Base-by-base conservation (phyloP, 129 eudicot species). In the Saposhnikovia divaricata region DNA sequence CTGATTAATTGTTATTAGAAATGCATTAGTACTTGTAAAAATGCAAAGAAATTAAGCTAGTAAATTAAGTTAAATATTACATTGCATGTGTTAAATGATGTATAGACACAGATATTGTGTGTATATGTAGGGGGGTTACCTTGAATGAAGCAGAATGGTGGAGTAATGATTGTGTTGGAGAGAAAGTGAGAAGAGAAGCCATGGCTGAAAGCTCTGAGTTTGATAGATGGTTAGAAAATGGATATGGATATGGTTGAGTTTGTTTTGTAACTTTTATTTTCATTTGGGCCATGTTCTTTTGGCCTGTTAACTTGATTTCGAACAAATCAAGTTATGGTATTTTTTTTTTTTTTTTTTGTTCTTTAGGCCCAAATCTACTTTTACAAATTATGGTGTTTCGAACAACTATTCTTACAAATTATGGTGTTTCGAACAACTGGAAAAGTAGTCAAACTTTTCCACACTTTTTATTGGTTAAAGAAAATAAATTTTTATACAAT, bases 181-280 rank as follows among this genome's bases (percentile, higher is more conserved):
- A 74, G 77, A 43, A 19, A 43, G 53, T 43, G 77, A 73, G 77
- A 44, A 74, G 78, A 74, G 61, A 14, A 74, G 61, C 78, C 78
- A 74, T 74, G 61, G 61, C 19, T 74, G 42, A 74, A 43, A 72
- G 50, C 28, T 46, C 68, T 13, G 59, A 28, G 0, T 34, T 34
- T 34, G 37, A 34, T 34, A 21, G 45, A 73, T 43, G 38, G 6
- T 21, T 9, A 2, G 77, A 31, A 74, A 0, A 55, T 55, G 63
- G 19, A 55, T 15, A 15, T 46, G 23, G 19, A 16, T 21, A 42
- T 42, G 76, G 76, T 9, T 40, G 51, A 53, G 25, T 1, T 72
- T 72, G 28, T 2, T 39, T 18, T 37, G 23, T 51, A 1, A 11
- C 0, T 46, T 46, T 3, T 2, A 9, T 46, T 3, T 50, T 16